Evolutionary conservation across 345 rosid genomes (phyloP).

Genomic region (Syzygium grande): DNA sequence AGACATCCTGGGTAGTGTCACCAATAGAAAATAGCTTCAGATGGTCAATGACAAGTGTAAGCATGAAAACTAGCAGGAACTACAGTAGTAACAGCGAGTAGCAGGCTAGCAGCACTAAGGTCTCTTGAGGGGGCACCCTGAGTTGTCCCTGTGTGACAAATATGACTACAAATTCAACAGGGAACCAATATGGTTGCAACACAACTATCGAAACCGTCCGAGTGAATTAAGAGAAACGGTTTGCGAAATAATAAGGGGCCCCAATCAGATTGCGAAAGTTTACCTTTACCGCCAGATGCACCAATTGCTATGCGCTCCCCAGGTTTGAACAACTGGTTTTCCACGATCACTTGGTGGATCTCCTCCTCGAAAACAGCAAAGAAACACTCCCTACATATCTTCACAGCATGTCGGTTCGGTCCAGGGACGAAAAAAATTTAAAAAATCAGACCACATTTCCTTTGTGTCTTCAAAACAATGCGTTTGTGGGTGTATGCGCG

Average conservation of each 20-base stretch:
- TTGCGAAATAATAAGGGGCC: neutral
- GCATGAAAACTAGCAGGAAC: neutral
- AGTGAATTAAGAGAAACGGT: neutral
- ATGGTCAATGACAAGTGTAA: neutral
- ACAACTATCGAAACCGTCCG: neutral
- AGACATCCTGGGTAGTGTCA: neutral
- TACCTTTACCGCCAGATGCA: slow-evolving; percentile 96
- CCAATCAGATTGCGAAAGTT: neutral
- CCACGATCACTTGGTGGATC: slow-evolving; percentile 64
- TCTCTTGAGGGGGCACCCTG: neutral
- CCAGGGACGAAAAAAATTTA: neutral
- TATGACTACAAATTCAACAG: neutral
- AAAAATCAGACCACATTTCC: neutral
- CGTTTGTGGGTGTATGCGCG: neutral
- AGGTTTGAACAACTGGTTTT: slow-evolving; percentile 58
- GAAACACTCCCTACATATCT: slow-evolving; percentile 93
- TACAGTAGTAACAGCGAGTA: neutral
- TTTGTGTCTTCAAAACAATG: neutral
- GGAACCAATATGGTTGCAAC: neutral
- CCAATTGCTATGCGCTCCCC: slow-evolving; percentile 85
- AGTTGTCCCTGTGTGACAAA: neutral
- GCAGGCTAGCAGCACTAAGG: neutral
- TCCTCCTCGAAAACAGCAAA: slow-evolving; percentile 80
- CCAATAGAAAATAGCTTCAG: neutral
- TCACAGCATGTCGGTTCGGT: neutral